A percentile compares a stretch with the other conserved stretches of the same genome.
Conservation (phyloP, 208 protist genomes). For the Trypanosoma mega region DNA sequence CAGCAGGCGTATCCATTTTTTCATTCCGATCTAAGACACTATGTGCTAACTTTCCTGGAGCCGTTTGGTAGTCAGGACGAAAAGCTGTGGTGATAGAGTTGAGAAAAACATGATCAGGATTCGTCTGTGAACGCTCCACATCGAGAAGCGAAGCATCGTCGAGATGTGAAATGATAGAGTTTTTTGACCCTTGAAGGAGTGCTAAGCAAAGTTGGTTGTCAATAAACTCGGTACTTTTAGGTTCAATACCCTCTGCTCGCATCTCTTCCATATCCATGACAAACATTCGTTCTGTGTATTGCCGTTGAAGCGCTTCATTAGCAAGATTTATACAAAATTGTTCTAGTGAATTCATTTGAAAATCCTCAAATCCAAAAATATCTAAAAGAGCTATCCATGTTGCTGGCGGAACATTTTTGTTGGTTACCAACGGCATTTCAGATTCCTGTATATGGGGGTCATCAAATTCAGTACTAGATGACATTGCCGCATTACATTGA, state of each 20-base stretch:
- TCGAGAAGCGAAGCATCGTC: slow-evolving; percentile 76
- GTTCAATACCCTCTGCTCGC: slow-evolving; percentile 73
- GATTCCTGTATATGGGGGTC: background rate
- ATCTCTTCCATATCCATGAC: slow-evolving; percentile 59
- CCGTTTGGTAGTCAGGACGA: slow-evolving; percentile 23
- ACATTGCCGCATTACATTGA: slow-evolving; percentile 47
- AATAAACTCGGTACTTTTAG: slow-evolving; percentile 61
- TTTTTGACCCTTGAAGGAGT: slow-evolving; percentile 63
- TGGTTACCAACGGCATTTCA: background rate
- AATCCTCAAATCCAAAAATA: slow-evolving; percentile 88
- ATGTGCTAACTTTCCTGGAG: slow-evolving; percentile 7
- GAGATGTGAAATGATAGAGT: slow-evolving; percentile 64
- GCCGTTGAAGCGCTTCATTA: slow-evolving; percentile 90
- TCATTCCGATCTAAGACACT: slow-evolving; percentile 15
- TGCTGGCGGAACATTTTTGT: background rate
- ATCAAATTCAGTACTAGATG: background rate
- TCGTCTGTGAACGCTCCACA: slow-evolving; percentile 32
- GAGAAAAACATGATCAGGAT: slow-evolving; percentile 32
- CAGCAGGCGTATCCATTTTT: slow-evolving; percentile 8
- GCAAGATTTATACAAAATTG: slow-evolving; percentile 92
- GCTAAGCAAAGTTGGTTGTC: slow-evolving; percentile 78
- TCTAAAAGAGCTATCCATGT: slow-evolving; percentile 81
- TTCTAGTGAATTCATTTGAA: slow-evolving; percentile 83
- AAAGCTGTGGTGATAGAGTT: slow-evolving; percentile 25
- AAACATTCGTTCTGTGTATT: slow-evolving; percentile 85